Evolutionary conservation across 2,329 filamentous ascomycete genomes (phyloP), one percentile per base, ranked within the genome.

Genomic region (Xylaria sp.): DNA sequence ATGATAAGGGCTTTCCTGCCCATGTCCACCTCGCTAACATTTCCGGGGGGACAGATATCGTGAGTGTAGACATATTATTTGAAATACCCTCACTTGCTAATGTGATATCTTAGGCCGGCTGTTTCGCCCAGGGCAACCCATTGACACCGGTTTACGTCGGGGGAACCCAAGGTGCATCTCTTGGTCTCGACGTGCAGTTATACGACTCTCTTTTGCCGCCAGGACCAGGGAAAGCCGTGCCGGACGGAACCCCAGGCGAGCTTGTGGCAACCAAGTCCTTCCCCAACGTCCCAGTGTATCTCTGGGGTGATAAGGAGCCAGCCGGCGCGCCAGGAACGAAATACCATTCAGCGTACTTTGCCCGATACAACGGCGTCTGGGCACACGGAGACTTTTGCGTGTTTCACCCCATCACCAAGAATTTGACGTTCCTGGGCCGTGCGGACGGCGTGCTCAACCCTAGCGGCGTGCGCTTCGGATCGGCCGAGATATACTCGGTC

Each of bases 401-500:
- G 35, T 78, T 90, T 13, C 87, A 94, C 70, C 90, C 90, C 0
- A 66, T 77, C 3, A 93, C 90, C 1, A 84, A 86, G 6, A 83
- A 86, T 46, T 73, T 92, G 5, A 73, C 84, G 11, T 88, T 93
- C 67, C 81, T 91, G 0, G 90, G 90, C 1, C 82, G 90, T 1
- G 89, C 87, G 2, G 91, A 95, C 70, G 91, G 91, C 11, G 91
- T 95, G 2, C 77, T 95, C 53, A 95, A 95, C 71, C 91, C 91
- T 0, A 87, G 84, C 6, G 91, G 91, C 0, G 87, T 95, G 10
- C 83, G 91, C 0, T 96, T 95, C 70, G 92, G 91, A 0, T 90
- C 87, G 4, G 87, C 90, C 0, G 92, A 95, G 74, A 90, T 95
- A 33, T 96, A 95, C 74, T 84, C 83, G 11, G 89, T 93, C 1